Percentiles rank a stretch among this genome's conserved stretches.
phyloP scores from a whole-genome alignment of 2,329 filamentous ascomycete genomes.

The Piedraia hortae region DNA sequence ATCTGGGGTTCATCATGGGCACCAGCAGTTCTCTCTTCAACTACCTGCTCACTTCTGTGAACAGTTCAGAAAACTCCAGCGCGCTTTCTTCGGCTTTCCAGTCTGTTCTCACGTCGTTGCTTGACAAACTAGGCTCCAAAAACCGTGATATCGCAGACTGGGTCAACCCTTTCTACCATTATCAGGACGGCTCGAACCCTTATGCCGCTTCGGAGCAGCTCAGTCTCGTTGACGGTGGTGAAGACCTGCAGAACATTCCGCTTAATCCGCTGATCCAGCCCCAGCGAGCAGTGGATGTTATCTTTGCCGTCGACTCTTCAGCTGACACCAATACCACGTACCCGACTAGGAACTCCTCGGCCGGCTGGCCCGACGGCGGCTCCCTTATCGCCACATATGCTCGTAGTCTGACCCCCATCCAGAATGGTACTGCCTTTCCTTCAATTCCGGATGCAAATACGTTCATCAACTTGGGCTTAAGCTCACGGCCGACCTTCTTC shows the following conservation, averaged over 20 bases:
- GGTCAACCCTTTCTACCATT: constrained; percentile 51
- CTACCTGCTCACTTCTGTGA: constrained; percentile 37
- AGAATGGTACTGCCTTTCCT: constrained; percentile 43
- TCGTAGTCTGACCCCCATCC: constrained; percentile 29
- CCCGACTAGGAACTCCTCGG: constrained; percentile 11
- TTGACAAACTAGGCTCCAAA: constrained; percentile 26
- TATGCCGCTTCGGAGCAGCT: constrained; percentile 27
- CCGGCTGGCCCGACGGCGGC: constrained; percentile 52
- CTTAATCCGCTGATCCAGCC: constrained; percentile 53
- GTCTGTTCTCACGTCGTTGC: constrained; percentile 23
- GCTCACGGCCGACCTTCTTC: constrained; percentile 45
- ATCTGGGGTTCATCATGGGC: constrained; percentile 47
- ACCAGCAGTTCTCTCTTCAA: constrained; percentile 74
- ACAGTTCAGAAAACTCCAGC: constrained; percentile 19
- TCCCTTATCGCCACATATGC: constrained; percentile 46
- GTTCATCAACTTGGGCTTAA: constrained; percentile 50
- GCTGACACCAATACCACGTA: constrained; percentile 31
- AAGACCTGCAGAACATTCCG: constrained; percentile 55
- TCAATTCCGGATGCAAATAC: constrained; percentile 46
- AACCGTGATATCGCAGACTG: constrained; percentile 51
- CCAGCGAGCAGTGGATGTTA: constrained; percentile 43
- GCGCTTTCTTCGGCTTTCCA: constrained; percentile 19
- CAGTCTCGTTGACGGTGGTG: constrained; percentile 51
- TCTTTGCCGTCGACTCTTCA: constrained; percentile 55
- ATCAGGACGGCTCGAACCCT: constrained; percentile 29